phyloP scores from a whole-genome alignment of 139 green algal genomes.

The Protoeuglena noctilucae region DNA sequence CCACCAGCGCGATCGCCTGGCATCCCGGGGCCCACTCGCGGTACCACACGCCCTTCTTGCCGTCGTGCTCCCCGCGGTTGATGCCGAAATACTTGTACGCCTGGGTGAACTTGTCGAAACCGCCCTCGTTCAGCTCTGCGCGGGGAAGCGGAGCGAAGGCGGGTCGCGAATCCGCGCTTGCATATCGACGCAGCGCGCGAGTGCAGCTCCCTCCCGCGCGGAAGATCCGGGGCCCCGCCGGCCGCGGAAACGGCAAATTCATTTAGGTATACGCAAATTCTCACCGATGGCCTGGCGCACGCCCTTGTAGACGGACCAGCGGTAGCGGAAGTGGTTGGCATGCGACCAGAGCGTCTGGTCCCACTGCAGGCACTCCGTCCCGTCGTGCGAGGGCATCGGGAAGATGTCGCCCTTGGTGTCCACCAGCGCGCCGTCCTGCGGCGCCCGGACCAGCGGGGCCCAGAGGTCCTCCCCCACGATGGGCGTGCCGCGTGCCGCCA shows the following conservation, averaged over 20 bases:
- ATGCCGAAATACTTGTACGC: conserved; percentile 71
- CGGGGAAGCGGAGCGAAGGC: no score
- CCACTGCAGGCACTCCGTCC: conserved; percentile 71
- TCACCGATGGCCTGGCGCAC: conserved; percentile 59
- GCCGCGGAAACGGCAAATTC: no score
- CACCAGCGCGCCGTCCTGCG: conserved; percentile 1
- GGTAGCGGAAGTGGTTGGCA: conserved; percentile 81
- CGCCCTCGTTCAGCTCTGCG: conserved; percentile 57
- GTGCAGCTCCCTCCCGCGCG: no score
- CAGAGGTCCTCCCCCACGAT: conserved; percentile 4
- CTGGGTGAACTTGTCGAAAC: conserved; percentile 68
- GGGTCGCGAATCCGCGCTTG: no score
- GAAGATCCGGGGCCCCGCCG: no score
- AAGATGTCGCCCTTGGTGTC: conserved; percentile 8
- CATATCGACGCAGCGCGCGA: no score
- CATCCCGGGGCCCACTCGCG: conserved; percentile 69
- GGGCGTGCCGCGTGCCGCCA: not conserved
- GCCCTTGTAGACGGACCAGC: conserved; percentile 63
- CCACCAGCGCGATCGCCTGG: conserved; percentile 68
- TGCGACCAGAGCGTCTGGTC: conserved; percentile 63
- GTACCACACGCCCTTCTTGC: conserved; percentile 67
- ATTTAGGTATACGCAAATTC: no score
- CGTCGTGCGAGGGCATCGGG: conserved; percentile 55
- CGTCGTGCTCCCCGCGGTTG: conserved; percentile 63
- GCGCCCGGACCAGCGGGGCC: not conserved